A percentile compares a stretch with the other conserved stretches of the same genome.
Conservation (phyloP, 1,284 basidiomycete species). For the Puccinia triticina region DNA sequence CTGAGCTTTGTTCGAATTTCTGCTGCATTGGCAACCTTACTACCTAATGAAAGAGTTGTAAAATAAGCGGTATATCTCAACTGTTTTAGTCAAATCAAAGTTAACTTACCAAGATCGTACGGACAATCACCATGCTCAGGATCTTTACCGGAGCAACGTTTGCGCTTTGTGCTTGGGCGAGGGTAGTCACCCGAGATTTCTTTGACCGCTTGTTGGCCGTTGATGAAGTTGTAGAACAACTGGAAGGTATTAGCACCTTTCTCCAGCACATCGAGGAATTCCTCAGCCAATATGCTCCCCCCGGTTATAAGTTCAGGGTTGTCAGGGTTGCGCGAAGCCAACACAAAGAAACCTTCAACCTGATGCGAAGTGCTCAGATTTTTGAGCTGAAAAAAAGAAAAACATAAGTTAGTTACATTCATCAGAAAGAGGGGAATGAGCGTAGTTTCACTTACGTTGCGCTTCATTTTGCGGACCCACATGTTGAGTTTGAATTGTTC, state of each 20-base stretch:
- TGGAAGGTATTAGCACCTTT: not conserved
- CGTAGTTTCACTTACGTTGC: no score
- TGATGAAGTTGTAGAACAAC: not conserved
- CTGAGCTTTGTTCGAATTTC: not conserved
- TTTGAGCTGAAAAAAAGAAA: conserved; percentile 3
- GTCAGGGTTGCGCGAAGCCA: not conserved
- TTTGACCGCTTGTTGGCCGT: not conserved
- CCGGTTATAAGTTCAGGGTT: not conserved
- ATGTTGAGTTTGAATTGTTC: no score
- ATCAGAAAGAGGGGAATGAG: no score
- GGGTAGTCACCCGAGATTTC: not conserved
- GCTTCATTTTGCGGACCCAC: no score
- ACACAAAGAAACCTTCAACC: not conserved
- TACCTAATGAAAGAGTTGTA: no score
- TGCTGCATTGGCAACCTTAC: not conserved
- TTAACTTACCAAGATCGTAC: not conserved
- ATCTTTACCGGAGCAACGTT: no score
- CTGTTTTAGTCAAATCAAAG: no score
- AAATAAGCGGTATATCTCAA: not conserved
- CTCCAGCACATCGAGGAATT: no score
- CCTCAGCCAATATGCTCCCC: not conserved
- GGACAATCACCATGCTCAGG: no score
- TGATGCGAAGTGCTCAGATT: not conserved
- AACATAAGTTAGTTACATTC: no score
- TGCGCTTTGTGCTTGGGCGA: not conserved